phyloP scores from a whole-genome alignment of 805 yeast species.

The Metschnikowia gelsemii region DNA sequence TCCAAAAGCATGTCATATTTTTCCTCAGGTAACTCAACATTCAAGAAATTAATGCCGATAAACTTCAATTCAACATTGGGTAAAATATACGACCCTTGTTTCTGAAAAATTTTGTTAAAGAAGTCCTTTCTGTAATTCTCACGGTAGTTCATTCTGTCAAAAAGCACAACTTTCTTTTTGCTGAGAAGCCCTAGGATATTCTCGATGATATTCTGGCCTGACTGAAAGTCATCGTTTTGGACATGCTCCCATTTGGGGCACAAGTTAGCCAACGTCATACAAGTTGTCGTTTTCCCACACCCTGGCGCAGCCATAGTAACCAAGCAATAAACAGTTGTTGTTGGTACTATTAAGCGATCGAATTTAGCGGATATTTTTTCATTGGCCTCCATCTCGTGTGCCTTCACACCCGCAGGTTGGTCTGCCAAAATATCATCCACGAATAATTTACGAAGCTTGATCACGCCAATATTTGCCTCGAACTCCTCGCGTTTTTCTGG shows the following conservation, averaged over 20 bases:
- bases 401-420: constrained; percentile 55
- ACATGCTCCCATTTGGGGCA: constrained; percentile 68
- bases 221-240: constrained; percentile 74
- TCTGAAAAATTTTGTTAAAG: constrained; percentile 49
- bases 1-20: constrained; percentile 53
- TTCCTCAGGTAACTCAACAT: constrained; percentile 26
- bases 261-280: constrained; percentile 55
- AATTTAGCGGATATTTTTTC: constrained; percentile 21
- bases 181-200: constrained; percentile 39
- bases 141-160: constrained; percentile 83
- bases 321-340: constrained; percentile 49
- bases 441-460: constrained; percentile 67
- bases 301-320: constrained; percentile 90
- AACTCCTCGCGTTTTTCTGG: constrained; percentile 48
- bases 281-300: constrained; percentile 89
- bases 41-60: constrained; percentile 68
- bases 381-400: constrained; percentile 48
- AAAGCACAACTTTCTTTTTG: constrained; percentile 52
- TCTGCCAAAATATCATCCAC: constrained; percentile 46
- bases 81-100: constrained; percentile 32
- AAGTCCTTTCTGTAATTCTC: constrained; percentile 65
- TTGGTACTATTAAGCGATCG: constrained; percentile 20
- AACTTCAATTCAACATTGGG: constrained; percentile 46
- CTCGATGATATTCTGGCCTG: constrained; percentile 49
- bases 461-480: constrained; percentile 64